Conservation (phyloP, 164 flowering plant genomes). For the Stephania yunnanensis region DNA sequence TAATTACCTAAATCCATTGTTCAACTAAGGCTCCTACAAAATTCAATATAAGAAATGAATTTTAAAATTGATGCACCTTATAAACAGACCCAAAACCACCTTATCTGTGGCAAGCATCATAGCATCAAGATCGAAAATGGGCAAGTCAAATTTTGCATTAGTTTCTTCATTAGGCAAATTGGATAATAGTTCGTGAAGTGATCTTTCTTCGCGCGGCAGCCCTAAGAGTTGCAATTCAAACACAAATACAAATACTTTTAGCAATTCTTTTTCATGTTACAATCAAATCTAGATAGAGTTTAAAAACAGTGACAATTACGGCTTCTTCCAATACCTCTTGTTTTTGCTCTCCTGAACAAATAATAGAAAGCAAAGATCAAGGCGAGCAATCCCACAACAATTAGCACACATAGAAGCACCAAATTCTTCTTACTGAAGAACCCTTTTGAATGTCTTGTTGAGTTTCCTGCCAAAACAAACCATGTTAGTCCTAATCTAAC, state of each 20-base stretch:
- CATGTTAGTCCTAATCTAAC: too few species aligned
- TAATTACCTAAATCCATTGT: neutral
- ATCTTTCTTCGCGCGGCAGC: neutral
- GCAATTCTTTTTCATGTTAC: neutral
- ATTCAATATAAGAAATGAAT: neutral
- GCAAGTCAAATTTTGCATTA: slow-evolving; percentile 1
- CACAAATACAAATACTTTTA: neutral
- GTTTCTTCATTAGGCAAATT: neutral
- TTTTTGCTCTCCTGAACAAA: too few species aligned
- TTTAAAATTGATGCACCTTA: slow-evolving; percentile 9
- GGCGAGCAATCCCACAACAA: too few species aligned
- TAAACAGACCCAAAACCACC: slow-evolving; percentile 37
- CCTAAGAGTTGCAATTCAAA: neutral
- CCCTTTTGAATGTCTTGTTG: too few species aligned
- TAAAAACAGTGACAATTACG: neutral
- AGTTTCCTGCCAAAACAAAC: too few species aligned
- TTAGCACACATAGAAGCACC: too few species aligned
- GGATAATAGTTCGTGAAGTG: neutral
- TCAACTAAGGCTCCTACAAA: neutral
- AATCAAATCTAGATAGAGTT: neutral
- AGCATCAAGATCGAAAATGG: neutral
- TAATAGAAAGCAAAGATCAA: too few species aligned
- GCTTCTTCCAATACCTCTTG: too few species aligned
- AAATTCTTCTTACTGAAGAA: too few species aligned
- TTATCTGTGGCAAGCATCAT: slow-evolving; percentile 16